A percentile compares a stretch with the other conserved stretches of the same genome.
Conservation (phyloP, 768 basidiomycete species). For the Mycena galericulata region DNA sequence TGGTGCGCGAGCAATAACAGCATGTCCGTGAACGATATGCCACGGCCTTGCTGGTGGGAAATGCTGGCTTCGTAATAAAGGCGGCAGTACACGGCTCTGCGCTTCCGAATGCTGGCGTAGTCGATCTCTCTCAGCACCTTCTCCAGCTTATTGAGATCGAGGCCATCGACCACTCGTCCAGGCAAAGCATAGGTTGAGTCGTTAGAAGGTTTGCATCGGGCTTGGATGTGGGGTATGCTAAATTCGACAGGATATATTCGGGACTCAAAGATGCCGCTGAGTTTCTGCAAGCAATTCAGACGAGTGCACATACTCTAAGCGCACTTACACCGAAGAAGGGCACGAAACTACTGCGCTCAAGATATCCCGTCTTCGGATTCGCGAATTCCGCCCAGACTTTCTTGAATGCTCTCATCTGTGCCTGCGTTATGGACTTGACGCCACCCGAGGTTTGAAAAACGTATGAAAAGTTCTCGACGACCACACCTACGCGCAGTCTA, state of each 20-base stretch:
- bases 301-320: neutral
- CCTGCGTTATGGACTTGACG: constrained; percentile 87
- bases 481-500: constrained; percentile 68
- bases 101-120: constrained; percentile 67
- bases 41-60: constrained; percentile 75
- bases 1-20: constrained; percentile 89
- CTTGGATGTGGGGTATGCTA: constrained; percentile 69
- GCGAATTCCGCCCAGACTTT: constrained; percentile 93
- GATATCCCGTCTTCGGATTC: constrained; percentile 79
- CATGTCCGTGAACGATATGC: constrained; percentile 94
- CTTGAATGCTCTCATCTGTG: constrained; percentile 95
- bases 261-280: constrained; percentile 90
- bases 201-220: constrained; percentile 56
- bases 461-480: constrained; percentile 96
- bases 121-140: constrained; percentile 74
- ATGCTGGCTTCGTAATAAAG: constrained; percentile 90
- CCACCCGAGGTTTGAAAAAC: constrained; percentile 90
- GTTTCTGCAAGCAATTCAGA: constrained; percentile 62
- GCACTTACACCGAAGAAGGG: constrained; percentile 84
- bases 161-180: constrained; percentile 55
- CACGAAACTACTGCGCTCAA: constrained; percentile 77
- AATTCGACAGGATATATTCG: constrained; percentile 83
- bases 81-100: constrained; percentile 77
- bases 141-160: constrained; percentile 76
- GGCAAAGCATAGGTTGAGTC: constrained; percentile 49